Evolutionary conservation across 768 basidiomycete species (phyloP).

Genomic region (Kwoniella pini): DNA sequence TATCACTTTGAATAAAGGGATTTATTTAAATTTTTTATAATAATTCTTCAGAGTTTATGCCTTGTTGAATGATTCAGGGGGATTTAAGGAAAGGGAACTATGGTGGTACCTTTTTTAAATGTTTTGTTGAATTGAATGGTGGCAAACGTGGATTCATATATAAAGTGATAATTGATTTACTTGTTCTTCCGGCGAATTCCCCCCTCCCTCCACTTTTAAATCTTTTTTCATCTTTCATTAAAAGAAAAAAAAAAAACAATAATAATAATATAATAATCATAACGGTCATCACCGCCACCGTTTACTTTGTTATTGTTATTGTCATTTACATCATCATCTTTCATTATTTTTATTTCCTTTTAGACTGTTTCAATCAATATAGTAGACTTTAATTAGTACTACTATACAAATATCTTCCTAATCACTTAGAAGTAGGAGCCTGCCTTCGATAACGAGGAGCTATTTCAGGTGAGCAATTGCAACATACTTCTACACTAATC

Average conservation of each 20-base stretch:
- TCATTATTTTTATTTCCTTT: neutral
- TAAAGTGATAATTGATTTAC: neutral
- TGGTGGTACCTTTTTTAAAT: slow-evolving; percentile 5
- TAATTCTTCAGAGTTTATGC: neutral
- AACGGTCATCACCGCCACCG: slow-evolving; percentile 20
- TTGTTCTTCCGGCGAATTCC: slow-evolving; percentile 12
- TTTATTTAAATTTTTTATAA: neutral
- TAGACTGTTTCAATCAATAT: no score
- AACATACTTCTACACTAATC: neutral
- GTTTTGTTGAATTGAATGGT: neutral
- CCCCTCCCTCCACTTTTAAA: slow-evolving; percentile 7
- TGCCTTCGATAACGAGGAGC: no score
- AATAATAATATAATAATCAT: neutral
- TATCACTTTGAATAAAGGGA: neutral
- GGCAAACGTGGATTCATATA: slow-evolving; percentile 13
- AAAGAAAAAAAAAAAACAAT: neutral
- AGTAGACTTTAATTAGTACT: slow-evolving; percentile 13
- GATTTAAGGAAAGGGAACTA: neutral
- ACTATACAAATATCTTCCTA: neutral
- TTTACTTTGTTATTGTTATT: slow-evolving; percentile 13
- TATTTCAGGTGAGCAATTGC: slow-evolving; percentile 3
- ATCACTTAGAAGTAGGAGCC: no score
- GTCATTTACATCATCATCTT: slow-evolving; percentile 11
- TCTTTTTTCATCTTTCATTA: neutral
- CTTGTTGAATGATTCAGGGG: neutral